Base-by-base conservation (phyloP, 352 stramenopile species). In the Pythium phragmitis region DNA sequence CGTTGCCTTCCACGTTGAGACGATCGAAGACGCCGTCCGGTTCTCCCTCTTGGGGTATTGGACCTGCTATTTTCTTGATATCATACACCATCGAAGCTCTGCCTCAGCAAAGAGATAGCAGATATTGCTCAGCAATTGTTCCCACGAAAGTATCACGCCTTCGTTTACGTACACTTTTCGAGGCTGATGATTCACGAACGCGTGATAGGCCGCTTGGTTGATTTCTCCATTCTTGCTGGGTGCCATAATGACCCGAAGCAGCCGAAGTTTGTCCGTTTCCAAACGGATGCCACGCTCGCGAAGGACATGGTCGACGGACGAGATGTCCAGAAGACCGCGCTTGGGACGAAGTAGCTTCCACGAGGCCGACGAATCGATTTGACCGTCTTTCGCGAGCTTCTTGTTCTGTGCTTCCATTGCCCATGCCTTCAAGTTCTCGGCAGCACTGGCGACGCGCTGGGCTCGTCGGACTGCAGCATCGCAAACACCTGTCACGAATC, bases 171-270 rank as follows among this genome's bases (percentile, higher is more conserved):
- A 91, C 82, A 92, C 87, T 70, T 92, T 94, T 63, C 86, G 83
- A 0, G 85, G 82, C 3, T 87, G 74, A 46, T 94, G 83, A 57
- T 94, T 94, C 39, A 92, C 79, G 72, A 94, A 94, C 19, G 72
- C 66, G 41, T 94, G 85, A 36, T 90, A 90, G 8, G 79, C 65
- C 13, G 60, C 67, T 51, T 89, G 81, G 36, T 72, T 82, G 47
- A 92, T 78, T 42, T 86, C 76, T 21, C 85, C 85, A 28, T 90
- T 88, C 37, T 71, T 77, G 36, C 73, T 63, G 21, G 82, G 82
- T 8, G 82, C 70, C 37, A 94, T 86, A 12, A 94, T 47, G 17
- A 91, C 66, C 57, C 78, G 76, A n/a, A 94, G 71, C 3, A 83
- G 60, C 11, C 75, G 70, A 11, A 94, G 71, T 55, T 87, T 75